Conservation (phyloP, 257 asterid genomes). For the Cynanchum wilfordii region DNA sequence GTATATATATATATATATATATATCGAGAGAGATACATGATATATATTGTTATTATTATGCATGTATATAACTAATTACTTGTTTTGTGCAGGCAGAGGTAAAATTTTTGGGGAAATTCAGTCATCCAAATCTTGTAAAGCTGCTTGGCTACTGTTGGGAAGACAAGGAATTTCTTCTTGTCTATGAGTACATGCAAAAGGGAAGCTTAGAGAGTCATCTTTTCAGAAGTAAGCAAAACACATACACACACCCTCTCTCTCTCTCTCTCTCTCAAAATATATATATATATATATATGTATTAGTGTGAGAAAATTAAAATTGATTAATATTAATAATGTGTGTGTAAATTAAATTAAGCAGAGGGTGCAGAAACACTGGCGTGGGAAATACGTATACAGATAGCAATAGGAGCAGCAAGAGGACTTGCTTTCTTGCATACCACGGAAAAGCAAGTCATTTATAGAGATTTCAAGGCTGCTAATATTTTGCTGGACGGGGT, state of each 20-base stretch:
- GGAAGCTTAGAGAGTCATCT: slow-evolving; percentile 93
- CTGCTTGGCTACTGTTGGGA: slow-evolving; percentile 91
- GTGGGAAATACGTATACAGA: slow-evolving; percentile 66
- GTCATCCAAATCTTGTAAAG: slow-evolving; percentile 84
- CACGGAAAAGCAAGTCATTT: slow-evolving; percentile 63
- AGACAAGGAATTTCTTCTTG: slow-evolving; percentile 63
- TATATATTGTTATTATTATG: too few species aligned
- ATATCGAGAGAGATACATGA: too few species aligned
- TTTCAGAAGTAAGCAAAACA: slow-evolving; percentile 57
- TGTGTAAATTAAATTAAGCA: slow-evolving; percentile 2
- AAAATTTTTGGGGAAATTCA: slow-evolving; percentile 75
- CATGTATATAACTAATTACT: too few species aligned
- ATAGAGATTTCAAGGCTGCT: slow-evolving; percentile 76
- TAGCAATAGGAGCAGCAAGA: slow-evolving; percentile 76
- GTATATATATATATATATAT: too few species aligned
- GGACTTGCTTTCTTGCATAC: slow-evolving; percentile 67
- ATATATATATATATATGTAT: neutral
- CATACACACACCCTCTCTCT: neutral
- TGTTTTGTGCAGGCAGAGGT: slow-evolving; percentile 71
- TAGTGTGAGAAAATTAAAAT: too few species aligned
- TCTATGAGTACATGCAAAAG: slow-evolving; percentile 71
- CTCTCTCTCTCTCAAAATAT: neutral
- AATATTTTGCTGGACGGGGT: slow-evolving; percentile 70
- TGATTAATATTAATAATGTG: neutral
- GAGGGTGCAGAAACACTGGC: slow-evolving; percentile 61